phyloP scores from a whole-genome alignment of 306 rosid species.

The Corylus americana region DNA sequence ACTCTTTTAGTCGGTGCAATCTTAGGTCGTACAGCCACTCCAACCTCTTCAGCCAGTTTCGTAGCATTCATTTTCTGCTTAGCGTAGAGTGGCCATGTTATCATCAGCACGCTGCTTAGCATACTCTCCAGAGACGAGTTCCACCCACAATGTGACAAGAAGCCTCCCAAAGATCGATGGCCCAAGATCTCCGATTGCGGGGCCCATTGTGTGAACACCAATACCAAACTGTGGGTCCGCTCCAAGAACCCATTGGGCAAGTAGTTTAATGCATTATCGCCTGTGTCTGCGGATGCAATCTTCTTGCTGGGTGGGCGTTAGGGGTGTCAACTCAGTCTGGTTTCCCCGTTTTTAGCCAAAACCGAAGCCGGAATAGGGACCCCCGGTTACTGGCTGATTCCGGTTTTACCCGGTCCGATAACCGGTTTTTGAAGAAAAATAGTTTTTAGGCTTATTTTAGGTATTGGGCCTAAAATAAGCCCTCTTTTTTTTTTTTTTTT shows the following conservation, averaged over 20 bases:
- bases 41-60: not conserved
- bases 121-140: conserved; percentile 5
- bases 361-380: no score
- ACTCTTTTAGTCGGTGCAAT: not conserved
- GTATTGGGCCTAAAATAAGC: no score
- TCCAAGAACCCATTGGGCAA: conserved; percentile 3
- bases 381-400: no score
- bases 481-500: no score
- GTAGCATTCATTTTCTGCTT: conserved; percentile 6
- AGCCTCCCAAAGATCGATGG: not conserved
- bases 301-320: conserved; percentile 33
- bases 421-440: no score
- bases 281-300: not conserved
- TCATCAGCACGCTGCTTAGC: not conserved
- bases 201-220: not conserved
- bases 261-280: not conserved
- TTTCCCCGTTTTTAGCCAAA: no score
- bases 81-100: conserved; percentile 4
- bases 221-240: not conserved
- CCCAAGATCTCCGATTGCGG: conserved; percentile 1
- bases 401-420: no score
- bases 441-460: no score
- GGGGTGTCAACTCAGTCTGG: no score
- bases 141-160: conserved; percentile 12
- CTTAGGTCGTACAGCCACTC: conserved; percentile 4